Evolutionary conservation across 2,329 filamentous ascomycete species (phyloP), one percentile per base, ranked within the genome.

Genomic region (Neopestalotiopsis sp.): DNA sequence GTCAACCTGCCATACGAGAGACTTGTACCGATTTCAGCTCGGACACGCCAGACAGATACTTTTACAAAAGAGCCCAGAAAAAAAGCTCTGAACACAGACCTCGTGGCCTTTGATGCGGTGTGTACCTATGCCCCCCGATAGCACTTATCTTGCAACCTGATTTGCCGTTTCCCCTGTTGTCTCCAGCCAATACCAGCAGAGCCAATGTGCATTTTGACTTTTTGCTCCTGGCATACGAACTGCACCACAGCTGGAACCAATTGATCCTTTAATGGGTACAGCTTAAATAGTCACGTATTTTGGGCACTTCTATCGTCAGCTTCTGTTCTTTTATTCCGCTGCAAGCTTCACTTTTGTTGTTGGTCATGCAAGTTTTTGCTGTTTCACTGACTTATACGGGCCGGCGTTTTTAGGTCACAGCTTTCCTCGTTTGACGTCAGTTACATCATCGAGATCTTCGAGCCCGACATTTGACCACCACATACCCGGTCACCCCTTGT

Each of bases 81-180:
- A 17, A 17, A 52, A 52, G 45, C 34, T 38, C 34, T 38, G 34
- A 38, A 38, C 34, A 52, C 45, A 52, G 45, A 68, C 56, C 57
- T 66, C 60, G 71, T 71, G 70, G 70, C 61, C 74, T 76, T 73
- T 73, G 17, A 76, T 76, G 74, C 70, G 74, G 74, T 76, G 72
- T 70, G 69, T 70, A 70, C 34, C 34, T 67, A 24, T 57, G 17
- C 45, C 45, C 42, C 17, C 64, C 28, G 49, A 58, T 59, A 42
- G 24, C 66, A 59, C 61, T 65, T 65, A 56, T 69, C 52, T 28
- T 32, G 45, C 68, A 52, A 20, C 14, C 63, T 69, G 64, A 67
- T 60, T 67, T 67, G 65, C 65, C 40, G 64, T 42, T 49, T 49
- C 49, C 38, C 49, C 58, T 30, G 30, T 34, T 42, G 52, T n/a